These are phyloP conservation scores for Akanthomyces dipterigenus DNA, from an alignment of 2,329 filamentous ascomycete genomes.

Conservation along the genomic window DNA sequence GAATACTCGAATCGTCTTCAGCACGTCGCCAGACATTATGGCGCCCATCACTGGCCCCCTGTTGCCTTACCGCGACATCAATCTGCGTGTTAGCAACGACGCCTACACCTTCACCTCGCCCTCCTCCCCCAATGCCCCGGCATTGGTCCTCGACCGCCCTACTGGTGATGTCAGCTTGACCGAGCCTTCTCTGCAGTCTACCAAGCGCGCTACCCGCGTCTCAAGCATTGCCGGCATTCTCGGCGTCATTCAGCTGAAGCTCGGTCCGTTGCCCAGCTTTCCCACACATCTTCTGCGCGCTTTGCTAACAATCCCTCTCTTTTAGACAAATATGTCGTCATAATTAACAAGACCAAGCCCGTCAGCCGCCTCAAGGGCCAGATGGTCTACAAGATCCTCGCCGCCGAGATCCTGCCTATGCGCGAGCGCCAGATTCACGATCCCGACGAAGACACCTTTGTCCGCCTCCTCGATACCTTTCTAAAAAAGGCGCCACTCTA, in stretches of 20 bases:
- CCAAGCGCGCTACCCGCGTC: constrained; percentile 65
- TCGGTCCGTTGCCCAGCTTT: constrained; percentile 53
- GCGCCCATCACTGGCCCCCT: constrained; percentile 29
- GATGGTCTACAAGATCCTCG: constrained; percentile 87
- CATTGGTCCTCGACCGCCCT: constrained; percentile 82
- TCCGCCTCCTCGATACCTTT: constrained; percentile 72
- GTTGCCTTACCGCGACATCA: constrained; percentile 89
- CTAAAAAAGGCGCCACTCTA: constrained; percentile 86
- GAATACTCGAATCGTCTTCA: not conserved
- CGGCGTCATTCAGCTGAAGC: constrained; percentile 84
- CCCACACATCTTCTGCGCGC: not conserved
- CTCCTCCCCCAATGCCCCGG: constrained; percentile 81
- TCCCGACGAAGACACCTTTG: constrained; percentile 87
- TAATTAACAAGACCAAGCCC: constrained; percentile 89
- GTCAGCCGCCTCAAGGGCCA: constrained; percentile 90
- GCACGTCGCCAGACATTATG: constrained; percentile 22
- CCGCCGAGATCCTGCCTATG: constrained; percentile 88
- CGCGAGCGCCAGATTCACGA: constrained; percentile 89
- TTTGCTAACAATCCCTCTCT: constrained; percentile 10
- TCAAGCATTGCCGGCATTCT: constrained; percentile 93
- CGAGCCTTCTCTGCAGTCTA: constrained; percentile 68
- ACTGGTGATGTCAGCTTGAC: constrained; percentile 84
- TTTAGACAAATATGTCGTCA: constrained; percentile 86
- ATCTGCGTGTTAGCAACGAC: constrained; percentile 84
- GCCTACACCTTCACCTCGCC: constrained; percentile 96